These are phyloP conservation scores for Erysiphe pulchra DNA, from an alignment of 2,329 filamentous ascomycete genomes.

Conservation along the genomic window DNA sequence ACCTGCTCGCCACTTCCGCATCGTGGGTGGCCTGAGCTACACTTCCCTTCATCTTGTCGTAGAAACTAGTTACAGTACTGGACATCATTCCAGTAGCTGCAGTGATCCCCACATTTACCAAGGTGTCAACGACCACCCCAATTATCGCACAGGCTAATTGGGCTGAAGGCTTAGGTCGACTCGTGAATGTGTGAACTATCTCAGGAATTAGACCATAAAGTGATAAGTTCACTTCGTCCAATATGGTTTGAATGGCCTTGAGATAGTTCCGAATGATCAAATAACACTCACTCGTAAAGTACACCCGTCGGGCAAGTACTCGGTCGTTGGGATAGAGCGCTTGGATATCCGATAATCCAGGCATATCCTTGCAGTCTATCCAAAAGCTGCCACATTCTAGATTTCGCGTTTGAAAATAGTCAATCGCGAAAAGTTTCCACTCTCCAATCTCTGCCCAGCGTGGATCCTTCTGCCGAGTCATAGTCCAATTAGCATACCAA, in stretches of 20 bases:
- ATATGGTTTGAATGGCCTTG: background rate
- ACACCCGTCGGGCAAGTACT: slow-evolving; percentile 1
- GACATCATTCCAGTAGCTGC: background rate
- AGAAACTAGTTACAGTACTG: background rate
- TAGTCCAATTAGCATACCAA: slow-evolving; percentile 4
- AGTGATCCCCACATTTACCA: background rate
- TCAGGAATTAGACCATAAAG: slow-evolving; percentile 1
- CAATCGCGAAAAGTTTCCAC: slow-evolving; percentile 1
- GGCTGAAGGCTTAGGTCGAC: background rate
- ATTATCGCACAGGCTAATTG: background rate
- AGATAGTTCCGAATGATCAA: slow-evolving; percentile 1
- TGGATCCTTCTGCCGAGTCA: background rate
- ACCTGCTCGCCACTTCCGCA: background rate
- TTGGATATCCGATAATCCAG: background rate
- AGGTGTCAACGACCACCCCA: background rate
- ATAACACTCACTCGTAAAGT: slow-evolving; percentile 1
- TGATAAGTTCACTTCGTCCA: background rate
- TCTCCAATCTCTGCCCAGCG: slow-evolving; percentile 1
- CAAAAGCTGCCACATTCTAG: slow-evolving; percentile 2
- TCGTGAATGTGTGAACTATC: slow-evolving; percentile 1
- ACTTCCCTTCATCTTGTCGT: background rate
- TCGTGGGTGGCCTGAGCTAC: background rate
- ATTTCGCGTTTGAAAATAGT: slow-evolving; percentile 1
- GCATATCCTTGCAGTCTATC: slow-evolving; percentile 1
- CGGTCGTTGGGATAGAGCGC: slow-evolving; percentile 1